Percentiles rank a stretch among this genome's conserved stretches.
phyloP scores from a whole-genome alignment of 2,329 filamentous ascomycete genomes.

The Colletotrichum euphorbiae region DNA sequence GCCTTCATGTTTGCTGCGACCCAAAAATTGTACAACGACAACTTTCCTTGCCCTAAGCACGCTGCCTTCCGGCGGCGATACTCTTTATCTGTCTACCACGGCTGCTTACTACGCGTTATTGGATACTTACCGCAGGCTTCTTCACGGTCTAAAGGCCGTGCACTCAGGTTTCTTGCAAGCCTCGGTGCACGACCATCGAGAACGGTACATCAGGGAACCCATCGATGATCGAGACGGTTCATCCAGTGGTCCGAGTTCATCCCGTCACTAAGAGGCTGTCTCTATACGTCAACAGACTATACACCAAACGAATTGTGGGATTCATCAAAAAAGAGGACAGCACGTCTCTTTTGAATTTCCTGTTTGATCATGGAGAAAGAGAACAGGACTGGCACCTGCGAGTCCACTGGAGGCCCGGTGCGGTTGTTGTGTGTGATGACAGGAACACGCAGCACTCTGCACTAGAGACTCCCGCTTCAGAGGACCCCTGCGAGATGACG shows the following conservation, averaged over 20 bases:
- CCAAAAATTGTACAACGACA: neutral
- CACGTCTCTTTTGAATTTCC: no score
- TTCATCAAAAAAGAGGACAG: no score
- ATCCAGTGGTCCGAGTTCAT: slow-evolving; percentile 11
- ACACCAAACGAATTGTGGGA: slow-evolving; percentile 9
- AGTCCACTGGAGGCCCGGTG: slow-evolving; percentile 6
- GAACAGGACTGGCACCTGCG: slow-evolving; percentile 1
- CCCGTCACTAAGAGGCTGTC: slow-evolving; percentile 2
- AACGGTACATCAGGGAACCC: slow-evolving; percentile 16
- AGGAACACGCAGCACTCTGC: no score
- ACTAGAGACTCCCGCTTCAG: no score
- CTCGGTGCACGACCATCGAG: no score
- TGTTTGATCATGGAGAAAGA: slow-evolving; percentile 23
- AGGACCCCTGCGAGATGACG: no score
- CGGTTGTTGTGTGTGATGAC: slow-evolving; percentile 15
- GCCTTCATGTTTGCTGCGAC: neutral
- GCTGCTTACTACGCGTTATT: neutral
- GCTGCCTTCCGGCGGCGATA: neutral
- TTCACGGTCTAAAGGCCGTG: no score
- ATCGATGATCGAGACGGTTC: slow-evolving; percentile 14
- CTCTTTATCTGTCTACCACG: neutral
- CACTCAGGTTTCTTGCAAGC: no score
- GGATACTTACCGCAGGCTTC: slow-evolving; percentile 8
- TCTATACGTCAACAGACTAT: slow-evolving; percentile 6
- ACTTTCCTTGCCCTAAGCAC: slow-evolving; percentile 12